Percentiles rank a stretch among this genome's conserved stretches.
phyloP scores from a whole-genome alignment of 208 protist species.

The Wallacemonas rigidus region DNA sequence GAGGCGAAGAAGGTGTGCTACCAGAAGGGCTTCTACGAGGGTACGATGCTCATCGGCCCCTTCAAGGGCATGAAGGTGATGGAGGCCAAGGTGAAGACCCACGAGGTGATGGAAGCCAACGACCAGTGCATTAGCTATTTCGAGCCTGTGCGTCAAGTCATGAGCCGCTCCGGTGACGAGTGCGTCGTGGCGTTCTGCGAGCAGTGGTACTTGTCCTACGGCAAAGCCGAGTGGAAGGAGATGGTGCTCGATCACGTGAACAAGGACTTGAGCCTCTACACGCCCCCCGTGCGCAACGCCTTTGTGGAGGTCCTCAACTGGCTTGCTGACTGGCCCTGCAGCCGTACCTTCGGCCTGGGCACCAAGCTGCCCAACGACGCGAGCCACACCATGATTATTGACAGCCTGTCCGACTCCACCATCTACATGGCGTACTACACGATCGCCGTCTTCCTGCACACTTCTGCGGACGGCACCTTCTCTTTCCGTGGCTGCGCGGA shows the following conservation, averaged over 20 bases:
- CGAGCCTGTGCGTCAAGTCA: conserved; percentile 97
- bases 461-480: conserved; percentile 47
- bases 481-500: conserved; percentile 42
- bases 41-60: conserved; percentile 86
- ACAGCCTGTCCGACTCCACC: conserved; percentile 99
- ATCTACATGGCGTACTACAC: conserved; percentile 99
- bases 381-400: conserved; percentile 96
- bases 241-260: conserved; percentile 85
- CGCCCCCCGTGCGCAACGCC: conserved; percentile 85
- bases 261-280: conserved; percentile 93
- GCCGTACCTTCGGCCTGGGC: conserved; percentile 99
- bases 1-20: conserved; percentile 98
- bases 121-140: conserved; percentile 93
- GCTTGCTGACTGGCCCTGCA: conserved; percentile 99
- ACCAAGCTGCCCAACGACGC: conserved; percentile 97
- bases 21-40: conserved; percentile 98
- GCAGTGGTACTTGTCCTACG: conserved; percentile 99
- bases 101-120: conserved; percentile 73
- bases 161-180: conserved; percentile 98
- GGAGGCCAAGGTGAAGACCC: conserved; percentile 94
- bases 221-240: conserved; percentile 96
- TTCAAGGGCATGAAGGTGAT: conserved; percentile 85
- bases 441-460: conserved; percentile 97
- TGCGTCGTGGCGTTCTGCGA: conserved; percentile 99
- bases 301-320: conserved; percentile 97